These are phyloP conservation scores for Boletus patriciae DNA, from an alignment of 768 basidiomycete genomes.

Conservation along the genomic window DNA sequence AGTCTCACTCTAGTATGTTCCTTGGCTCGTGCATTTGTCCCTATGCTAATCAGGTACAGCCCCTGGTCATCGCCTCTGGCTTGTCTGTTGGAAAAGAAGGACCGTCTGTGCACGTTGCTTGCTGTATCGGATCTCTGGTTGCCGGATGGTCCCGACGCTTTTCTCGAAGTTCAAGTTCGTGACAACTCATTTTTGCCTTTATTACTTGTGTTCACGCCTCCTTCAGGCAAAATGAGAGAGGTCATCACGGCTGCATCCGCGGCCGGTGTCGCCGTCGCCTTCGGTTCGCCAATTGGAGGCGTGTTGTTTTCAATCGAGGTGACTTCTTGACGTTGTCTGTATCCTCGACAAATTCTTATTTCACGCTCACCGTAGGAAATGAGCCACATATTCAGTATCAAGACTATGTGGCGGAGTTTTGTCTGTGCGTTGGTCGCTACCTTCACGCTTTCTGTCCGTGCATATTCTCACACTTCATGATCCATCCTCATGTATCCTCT, in stretches of 20 bases:
- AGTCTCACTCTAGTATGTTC: slow-evolving; percentile 82
- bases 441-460: slow-evolving; percentile 86
- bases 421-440: slow-evolving; percentile 97
- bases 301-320: slow-evolving; percentile 98
- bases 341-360: neutral
- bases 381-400: slow-evolving; percentile 95
- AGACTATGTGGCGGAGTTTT: slow-evolving; percentile 98
- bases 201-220: slow-evolving; percentile 17
- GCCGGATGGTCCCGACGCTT: slow-evolving; percentile 81
- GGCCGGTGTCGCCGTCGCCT: slow-evolving; percentile 97
- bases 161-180: slow-evolving; percentile 82
- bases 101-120: slow-evolving; percentile 96
- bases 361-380: slow-evolving; percentile 70
- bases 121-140: slow-evolving; percentile 89
- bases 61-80: slow-evolving; percentile 94
- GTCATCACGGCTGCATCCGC: slow-evolving; percentile 94
- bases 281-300: slow-evolving; percentile 97
- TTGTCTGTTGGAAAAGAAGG: slow-evolving; percentile 98
- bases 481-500: slow-evolving; percentile 22
- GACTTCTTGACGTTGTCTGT: slow-evolving; percentile 7
- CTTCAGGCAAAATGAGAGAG: slow-evolving; percentile 76
- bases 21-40: neutral
- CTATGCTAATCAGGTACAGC: slow-evolving; percentile 49
- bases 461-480: slow-evolving; percentile 17
- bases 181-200: neutral